A percentile compares a stretch with the other conserved stretches of the same genome.
phyloP scores from a whole-genome alignment of 768 basidiomycete genomes.

The Leccinellum luteum region DNA sequence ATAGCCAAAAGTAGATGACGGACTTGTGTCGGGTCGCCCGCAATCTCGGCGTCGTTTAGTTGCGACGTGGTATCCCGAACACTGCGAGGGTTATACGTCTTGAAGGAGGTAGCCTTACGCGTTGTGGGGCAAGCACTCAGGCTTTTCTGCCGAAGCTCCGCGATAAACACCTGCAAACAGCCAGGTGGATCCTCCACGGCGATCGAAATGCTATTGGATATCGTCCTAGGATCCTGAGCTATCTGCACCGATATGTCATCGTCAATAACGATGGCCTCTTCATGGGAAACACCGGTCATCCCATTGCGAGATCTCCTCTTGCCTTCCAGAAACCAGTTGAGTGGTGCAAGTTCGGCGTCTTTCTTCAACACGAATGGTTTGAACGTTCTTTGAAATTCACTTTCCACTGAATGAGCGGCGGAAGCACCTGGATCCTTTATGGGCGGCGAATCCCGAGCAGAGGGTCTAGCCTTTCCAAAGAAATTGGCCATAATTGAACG shows the following conservation, averaged over 20 bases:
- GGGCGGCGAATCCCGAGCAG: conserved; percentile 20
- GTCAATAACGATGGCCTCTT: conserved; percentile 62
- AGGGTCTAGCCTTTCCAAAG: conserved; percentile 62
- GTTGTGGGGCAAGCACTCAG: conserved; percentile 19
- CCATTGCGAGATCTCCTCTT: conserved; percentile 25
- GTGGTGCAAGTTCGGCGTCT: conserved; percentile 65
- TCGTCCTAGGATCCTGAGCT: conserved; percentile 5
- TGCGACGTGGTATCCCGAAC: conserved; percentile 54
- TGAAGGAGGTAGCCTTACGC: conserved; percentile 22
- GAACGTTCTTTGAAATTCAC: conserved; percentile 75
- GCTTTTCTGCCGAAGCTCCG: conserved; percentile 32
- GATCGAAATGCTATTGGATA: background rate
- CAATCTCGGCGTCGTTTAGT: conserved; percentile 75
- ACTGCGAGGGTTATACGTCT: conserved; percentile 30
- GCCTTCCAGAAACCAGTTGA: conserved; percentile 59
- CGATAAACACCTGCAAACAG: conserved; percentile 16
- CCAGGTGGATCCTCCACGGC: background rate
- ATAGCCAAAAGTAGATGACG: conserved; percentile 63
- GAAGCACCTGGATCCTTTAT: conserved; percentile 27
- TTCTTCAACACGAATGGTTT: conserved; percentile 79
- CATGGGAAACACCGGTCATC: conserved; percentile 24
- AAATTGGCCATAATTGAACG: conserved; percentile 75
- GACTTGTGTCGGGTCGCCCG: conserved; percentile 67
- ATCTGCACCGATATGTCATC: conserved; percentile 28
- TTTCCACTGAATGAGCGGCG: conserved; percentile 38